Percentiles rank a stretch among this genome's conserved stretches.
These are phyloP conservation scores for Capronia americana DNA, from an alignment of 2,329 filamentous ascomycete species.

Conservation along the genomic window DNA sequence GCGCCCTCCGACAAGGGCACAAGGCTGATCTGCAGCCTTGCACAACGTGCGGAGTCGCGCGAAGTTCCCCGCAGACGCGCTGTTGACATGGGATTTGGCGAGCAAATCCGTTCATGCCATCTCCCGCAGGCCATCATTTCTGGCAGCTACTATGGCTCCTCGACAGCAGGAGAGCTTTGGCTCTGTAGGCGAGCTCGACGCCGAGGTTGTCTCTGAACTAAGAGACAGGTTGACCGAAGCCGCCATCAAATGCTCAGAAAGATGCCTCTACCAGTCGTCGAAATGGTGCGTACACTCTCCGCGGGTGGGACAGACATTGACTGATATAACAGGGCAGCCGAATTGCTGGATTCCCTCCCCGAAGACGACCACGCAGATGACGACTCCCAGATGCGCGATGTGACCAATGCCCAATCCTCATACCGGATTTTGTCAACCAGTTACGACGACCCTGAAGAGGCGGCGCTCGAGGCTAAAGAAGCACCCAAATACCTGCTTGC, in stretches of 20 bases:
- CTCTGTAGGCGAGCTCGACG: slow-evolving; percentile 31
- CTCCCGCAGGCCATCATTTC: neutral
- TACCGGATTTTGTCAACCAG: slow-evolving; percentile 57
- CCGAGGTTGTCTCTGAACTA: slow-evolving; percentile 37
- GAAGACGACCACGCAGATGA: slow-evolving; percentile 63
- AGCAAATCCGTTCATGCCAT: neutral
- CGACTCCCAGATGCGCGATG: slow-evolving; percentile 63
- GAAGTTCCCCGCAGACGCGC: slow-evolving; percentile 8
- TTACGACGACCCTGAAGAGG: slow-evolving; percentile 74
- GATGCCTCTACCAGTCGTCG: slow-evolving; percentile 92
- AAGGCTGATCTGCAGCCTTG: slow-evolving; percentile 21
- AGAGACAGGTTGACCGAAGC: slow-evolving; percentile 53
- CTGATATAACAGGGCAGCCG: slow-evolving; percentile 75
- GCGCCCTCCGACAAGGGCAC: neutral
- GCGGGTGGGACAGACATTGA: slow-evolving; percentile 36
- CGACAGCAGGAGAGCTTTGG: slow-evolving; percentile 35
- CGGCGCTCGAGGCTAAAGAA: slow-evolving; percentile 77
- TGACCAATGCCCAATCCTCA: slow-evolving; percentile 56
- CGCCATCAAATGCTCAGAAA: slow-evolving; percentile 87
- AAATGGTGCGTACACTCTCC: slow-evolving; percentile 73
- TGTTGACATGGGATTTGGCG: neutral
- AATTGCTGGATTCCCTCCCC: slow-evolving; percentile 81
- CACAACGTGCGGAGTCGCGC: slow-evolving; percentile 9
- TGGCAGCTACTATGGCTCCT: slow-evolving; percentile 20
- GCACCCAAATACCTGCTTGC: slow-evolving; percentile 84